phyloP scores from a whole-genome alignment of 163 green algal species.

The Trebouxia gelatinosa region DNA sequence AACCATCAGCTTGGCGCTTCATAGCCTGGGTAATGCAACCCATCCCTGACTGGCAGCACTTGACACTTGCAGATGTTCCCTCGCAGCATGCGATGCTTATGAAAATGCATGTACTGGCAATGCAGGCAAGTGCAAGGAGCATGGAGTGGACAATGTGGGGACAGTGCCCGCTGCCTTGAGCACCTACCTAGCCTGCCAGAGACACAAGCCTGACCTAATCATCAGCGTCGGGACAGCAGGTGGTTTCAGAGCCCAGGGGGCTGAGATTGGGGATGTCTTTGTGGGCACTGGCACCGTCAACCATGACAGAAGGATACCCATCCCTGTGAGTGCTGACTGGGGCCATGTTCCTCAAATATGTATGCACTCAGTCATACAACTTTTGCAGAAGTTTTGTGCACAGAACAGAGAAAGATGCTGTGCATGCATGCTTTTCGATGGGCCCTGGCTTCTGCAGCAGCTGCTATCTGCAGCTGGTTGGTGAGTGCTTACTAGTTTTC shows the following conservation, averaged over 20 bases:
- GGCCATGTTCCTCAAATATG: neutral
- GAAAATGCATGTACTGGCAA: neutral
- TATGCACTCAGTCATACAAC: too few relatives aligned
- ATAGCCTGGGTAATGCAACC: neutral
- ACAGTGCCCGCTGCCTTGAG: conserved; percentile 88
- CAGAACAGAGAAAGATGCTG: too few relatives aligned
- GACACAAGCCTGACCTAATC: conserved; percentile 87
- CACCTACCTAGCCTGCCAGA: conserved; percentile 81
- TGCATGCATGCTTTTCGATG: too few relatives aligned
- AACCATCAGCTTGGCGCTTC: neutral
- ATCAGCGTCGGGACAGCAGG: conserved; percentile 92
- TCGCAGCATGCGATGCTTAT: neutral
- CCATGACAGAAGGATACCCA: conserved; percentile 94
- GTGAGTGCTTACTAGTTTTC: too few relatives aligned
- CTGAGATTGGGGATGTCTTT: conserved; percentile 91
- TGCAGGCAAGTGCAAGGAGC: conserved; percentile 56
- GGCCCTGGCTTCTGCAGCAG: too few relatives aligned
- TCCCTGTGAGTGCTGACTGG: conserved; percentile 57
- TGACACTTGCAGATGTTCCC: neutral
- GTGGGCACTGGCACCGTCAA: conserved; percentile 78
- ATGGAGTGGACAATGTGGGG: conserved; percentile 89
- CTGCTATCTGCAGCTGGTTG: too few relatives aligned
- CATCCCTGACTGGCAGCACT: neutral
- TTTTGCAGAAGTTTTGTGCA: too few relatives aligned
- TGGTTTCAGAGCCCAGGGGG: conserved; percentile 87